A percentile compares a stretch with the other conserved stretches of the same genome.
phyloP scores from a whole-genome alignment of 2,329 filamentous ascomycete species.

The Aspergillus calidoustus region DNA sequence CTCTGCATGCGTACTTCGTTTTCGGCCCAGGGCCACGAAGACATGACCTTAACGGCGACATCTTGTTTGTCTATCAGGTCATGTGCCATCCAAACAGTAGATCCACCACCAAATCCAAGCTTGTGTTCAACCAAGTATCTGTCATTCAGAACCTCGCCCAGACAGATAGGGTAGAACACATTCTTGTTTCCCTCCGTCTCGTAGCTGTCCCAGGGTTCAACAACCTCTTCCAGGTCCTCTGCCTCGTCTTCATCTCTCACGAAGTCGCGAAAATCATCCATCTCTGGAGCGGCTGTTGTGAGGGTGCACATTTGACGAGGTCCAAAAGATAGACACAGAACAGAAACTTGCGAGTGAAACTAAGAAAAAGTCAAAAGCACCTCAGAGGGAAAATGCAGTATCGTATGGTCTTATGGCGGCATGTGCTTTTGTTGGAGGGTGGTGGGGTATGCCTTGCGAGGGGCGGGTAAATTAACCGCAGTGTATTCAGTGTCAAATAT shows the following conservation, averaged over 20 bases:
- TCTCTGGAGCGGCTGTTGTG: too few relatives aligned
- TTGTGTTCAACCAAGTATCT: constrained; percentile 33
- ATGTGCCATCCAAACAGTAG: constrained; percentile 35
- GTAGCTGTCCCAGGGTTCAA: constrained; percentile 28
- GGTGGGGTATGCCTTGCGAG: too few relatives aligned
- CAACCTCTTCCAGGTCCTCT: constrained; percentile 25
- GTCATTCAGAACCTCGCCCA: constrained; percentile 28
- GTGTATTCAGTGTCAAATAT: too few relatives aligned
- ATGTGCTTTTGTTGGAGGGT: too few relatives aligned
- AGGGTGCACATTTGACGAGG: too few relatives aligned
- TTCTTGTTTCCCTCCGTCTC: constrained; percentile 13
- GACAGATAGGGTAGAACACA: constrained; percentile 25
- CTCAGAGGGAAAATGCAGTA: too few relatives aligned
- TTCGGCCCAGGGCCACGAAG: constrained; percentile 22
- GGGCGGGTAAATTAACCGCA: too few relatives aligned
- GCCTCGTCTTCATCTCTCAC: constrained; percentile 23
- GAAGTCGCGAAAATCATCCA: constrained; percentile 21
- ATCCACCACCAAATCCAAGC: constrained; percentile 28
- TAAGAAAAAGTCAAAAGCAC: too few relatives aligned
- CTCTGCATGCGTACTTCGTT: constrained; percentile 24
- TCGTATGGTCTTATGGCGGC: too few relatives aligned
- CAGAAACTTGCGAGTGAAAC: too few relatives aligned
- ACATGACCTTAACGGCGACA: constrained; percentile 33
- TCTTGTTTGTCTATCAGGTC: constrained; percentile 25
- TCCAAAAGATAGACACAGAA: too few relatives aligned